phyloP scores from a whole-genome alignment of 2,329 filamentous ascomycete species.

The Dothideomycetes sp. region DNA sequence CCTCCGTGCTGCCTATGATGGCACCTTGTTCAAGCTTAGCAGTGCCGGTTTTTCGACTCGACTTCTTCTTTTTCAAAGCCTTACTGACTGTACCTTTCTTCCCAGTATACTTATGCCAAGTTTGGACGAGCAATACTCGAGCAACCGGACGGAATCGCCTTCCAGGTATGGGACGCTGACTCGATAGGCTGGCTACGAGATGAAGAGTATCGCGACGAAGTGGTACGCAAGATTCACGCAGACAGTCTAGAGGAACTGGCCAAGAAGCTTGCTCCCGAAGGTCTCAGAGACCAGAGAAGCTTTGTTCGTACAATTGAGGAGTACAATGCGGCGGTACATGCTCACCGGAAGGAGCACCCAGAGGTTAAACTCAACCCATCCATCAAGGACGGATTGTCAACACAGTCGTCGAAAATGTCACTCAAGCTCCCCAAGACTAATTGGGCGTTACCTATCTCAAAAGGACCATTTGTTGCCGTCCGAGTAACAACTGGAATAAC shows the following conservation, averaged over 20 bases:
- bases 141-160: slow-evolving; percentile 50
- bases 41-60: too few relatives aligned
- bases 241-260: slow-evolving; percentile 48
- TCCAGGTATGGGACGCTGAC: slow-evolving; percentile 55
- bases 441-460: slow-evolving; percentile 52
- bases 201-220: slow-evolving; percentile 55
- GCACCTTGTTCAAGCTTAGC: too few relatives aligned
- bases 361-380: slow-evolving; percentile 48
- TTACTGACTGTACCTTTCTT: too few relatives aligned
- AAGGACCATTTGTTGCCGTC: slow-evolving; percentile 53
- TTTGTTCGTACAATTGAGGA: slow-evolving; percentile 46
- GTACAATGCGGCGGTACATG: slow-evolving; percentile 50
- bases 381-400: slow-evolving; percentile 53
- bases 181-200: slow-evolving; percentile 44
- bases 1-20: too few relatives aligned
- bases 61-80: too few relatives aligned
- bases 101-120: slow-evolving; percentile 59
- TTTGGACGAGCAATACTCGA: slow-evolving; percentile 54
- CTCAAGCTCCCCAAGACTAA: slow-evolving; percentile 53
- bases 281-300: slow-evolving; percentile 35
- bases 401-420: slow-evolving; percentile 39
- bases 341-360: slow-evolving; percentile 38
- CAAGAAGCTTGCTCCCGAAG: slow-evolving; percentile 36
- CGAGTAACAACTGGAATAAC: slow-evolving; percentile 58
- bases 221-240: slow-evolving; percentile 45